phyloP scores from a whole-genome alignment of 1,139 yeast genomes.

The Wickerhamomyces sp. region DNA sequence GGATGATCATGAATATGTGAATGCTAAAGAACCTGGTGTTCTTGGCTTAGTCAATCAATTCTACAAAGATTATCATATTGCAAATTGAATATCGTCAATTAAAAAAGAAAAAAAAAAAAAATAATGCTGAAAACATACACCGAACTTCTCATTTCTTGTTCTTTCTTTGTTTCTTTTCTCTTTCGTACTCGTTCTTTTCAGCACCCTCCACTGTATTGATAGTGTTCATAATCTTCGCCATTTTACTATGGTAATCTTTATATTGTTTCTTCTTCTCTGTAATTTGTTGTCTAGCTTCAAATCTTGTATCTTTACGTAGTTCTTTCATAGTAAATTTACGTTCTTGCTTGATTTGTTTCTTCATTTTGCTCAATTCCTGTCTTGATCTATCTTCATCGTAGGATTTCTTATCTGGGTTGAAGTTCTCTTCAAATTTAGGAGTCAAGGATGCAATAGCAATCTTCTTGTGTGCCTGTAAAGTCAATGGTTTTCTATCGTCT shows the following conservation, averaged over 20 bases:
- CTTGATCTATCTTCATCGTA: slow-evolving; percentile 80
- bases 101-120: background rate
- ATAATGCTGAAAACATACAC: background rate
- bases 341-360: slow-evolving; percentile 85
- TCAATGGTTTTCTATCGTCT: slow-evolving; percentile 62
- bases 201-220: slow-evolving; percentile 93
- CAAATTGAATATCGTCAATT: slow-evolving; percentile 8
- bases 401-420: slow-evolving; percentile 91
- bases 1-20: slow-evolving; percentile 30
- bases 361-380: slow-evolving; percentile 79
- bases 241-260: slow-evolving; percentile 80
- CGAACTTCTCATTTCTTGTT: slow-evolving; percentile 29
- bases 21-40: slow-evolving; percentile 59
- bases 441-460: slow-evolving; percentile 79
- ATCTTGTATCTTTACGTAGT: slow-evolving; percentile 81
- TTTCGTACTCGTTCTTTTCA: slow-evolving; percentile 85
- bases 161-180: slow-evolving; percentile 71
- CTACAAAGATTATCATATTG: slow-evolving; percentile 50
- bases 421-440: slow-evolving; percentile 94
- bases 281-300: slow-evolving; percentile 83
- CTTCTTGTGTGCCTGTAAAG: slow-evolving; percentile 85
- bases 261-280: slow-evolving; percentile 71
- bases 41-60: slow-evolving; percentile 81
- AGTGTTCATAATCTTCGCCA: slow-evolving; percentile 81
- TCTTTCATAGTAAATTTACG: slow-evolving; percentile 85